These are phyloP conservation scores for Cucurbitaria berberidis DNA, from an alignment of 2,329 filamentous ascomycete genomes.

Conservation along the genomic window DNA sequence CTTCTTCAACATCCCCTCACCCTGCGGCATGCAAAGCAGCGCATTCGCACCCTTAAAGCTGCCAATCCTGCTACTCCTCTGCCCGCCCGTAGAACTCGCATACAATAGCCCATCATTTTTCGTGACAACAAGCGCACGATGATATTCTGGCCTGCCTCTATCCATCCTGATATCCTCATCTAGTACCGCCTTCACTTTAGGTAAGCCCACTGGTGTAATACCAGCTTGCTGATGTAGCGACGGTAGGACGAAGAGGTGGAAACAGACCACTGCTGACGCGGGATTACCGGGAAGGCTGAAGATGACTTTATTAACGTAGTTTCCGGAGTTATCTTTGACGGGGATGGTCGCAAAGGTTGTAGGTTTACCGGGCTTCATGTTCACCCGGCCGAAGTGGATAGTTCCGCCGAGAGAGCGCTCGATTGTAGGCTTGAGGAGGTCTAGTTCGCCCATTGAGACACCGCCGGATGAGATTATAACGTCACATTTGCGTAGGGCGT, in stretches of 20 bases:
- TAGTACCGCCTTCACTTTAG: constrained; percentile 72
- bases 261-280: constrained; percentile 88
- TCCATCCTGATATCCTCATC: constrained; percentile 78
- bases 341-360: constrained; percentile 94
- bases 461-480: constrained; percentile 91
- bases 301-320: constrained; percentile 70
- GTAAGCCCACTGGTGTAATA: constrained; percentile 69
- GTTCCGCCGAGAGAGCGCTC: constrained; percentile 87
- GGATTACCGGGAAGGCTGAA: constrained; percentile 96
- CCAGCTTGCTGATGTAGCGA: constrained; percentile 80
- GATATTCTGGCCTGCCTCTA: constrained; percentile 81
- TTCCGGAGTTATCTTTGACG: constrained; percentile 59
- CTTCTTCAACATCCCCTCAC: constrained; percentile 68
- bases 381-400: constrained; percentile 94
- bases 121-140: constrained; percentile 77
- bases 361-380: constrained; percentile 98
- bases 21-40: constrained; percentile 74
- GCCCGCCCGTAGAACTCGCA: constrained; percentile 84
- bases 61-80: constrained; percentile 87
- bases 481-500: constrained; percentile 75
- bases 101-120: constrained; percentile 69
- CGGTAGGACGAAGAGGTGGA: constrained; percentile 92
- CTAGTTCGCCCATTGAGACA: constrained; percentile 96
- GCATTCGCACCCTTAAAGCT: constrained; percentile 91
- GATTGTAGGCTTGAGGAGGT: constrained; percentile 94